phyloP scores from a whole-genome alignment of 257 asterid species.

The Nicotiana noctiflora region DNA sequence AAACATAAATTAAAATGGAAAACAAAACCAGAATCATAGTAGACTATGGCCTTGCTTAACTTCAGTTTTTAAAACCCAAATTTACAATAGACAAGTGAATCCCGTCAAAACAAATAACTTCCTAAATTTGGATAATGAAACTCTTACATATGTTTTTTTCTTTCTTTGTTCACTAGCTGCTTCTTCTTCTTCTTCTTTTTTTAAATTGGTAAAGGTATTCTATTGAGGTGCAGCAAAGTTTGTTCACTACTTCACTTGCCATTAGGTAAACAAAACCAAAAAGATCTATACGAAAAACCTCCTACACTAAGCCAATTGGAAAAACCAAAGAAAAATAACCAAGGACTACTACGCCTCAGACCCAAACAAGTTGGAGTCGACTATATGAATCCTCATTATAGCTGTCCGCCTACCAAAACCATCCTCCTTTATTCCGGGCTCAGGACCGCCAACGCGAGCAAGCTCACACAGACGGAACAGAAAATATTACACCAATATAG shows the following conservation, averaged over 20 bases:
- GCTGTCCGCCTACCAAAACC: no score
- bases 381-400: no score
- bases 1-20: background rate
- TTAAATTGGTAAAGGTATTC: no score
- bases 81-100: background rate
- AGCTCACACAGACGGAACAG: no score
- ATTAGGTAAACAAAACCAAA: background rate
- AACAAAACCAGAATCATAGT: background rate
- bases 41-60: background rate
- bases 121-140: background rate
- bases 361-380: no score
- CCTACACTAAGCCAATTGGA: background rate
- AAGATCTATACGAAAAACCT: background rate
- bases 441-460: no score
- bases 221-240: background rate
- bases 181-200: no score
- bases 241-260: slow-evolving; percentile 3
- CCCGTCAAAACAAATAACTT: background rate
- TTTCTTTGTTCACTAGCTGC: background rate
- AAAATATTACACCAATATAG: background rate
- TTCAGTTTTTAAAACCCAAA: background rate
- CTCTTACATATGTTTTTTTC: background rate
- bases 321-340: background rate
- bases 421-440: no score
- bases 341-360: background rate